Evolutionary conservation across 352 stramenopile species (phyloP), one percentile per base, ranked within the genome.

Genomic region (Peronospora tabacina): DNA sequence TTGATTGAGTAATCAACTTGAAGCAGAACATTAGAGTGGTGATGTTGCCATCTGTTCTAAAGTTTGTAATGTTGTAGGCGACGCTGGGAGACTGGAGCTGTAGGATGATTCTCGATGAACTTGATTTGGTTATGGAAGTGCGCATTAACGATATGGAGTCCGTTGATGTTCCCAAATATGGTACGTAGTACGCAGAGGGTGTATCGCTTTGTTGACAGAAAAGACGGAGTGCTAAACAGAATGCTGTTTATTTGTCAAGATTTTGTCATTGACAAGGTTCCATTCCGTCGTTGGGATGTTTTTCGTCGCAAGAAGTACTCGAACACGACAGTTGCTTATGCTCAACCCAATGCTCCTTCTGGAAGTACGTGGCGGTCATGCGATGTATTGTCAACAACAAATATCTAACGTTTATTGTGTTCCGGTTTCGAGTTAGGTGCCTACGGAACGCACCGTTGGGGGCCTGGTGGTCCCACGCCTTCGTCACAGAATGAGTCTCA

Each of bases 111-210:
- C 53, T 92, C 24, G 82, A 92, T 20, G 70, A 75, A 42, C 68
- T 80, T 5, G 88, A 88, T 55, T 50, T 70, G 19, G 72, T 72
- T 15, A 81, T 93, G 40, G 82, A 93, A 74, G 77, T 93, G 24
- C 82, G 79, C 46, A 93, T 93, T 48, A 90, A 90, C 42, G 82
- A 93, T 39, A 54, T 87, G 29, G 82, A 90, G 52, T 71, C 71
- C 3, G 55, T 32, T 1, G 77, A 90, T 3, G 67, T 88, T n/a
- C 79, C 82, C 32, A 90, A 90, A 78, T 93, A 93, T 66, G 78
- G 78, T 89, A 55, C 20, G 11, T 2, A 7, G 8, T 32, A 32
- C 28, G 10, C 7, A 3, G 28, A 32, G 10, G 7, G 11, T 9
- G 12, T 26, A 26, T 26, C 22, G 0, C 22, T 26, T 5, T 2